phyloP scores from a whole-genome alignment of 1,284 basidiomycete genomes.

The Apiotrichum laibachii region DNA sequence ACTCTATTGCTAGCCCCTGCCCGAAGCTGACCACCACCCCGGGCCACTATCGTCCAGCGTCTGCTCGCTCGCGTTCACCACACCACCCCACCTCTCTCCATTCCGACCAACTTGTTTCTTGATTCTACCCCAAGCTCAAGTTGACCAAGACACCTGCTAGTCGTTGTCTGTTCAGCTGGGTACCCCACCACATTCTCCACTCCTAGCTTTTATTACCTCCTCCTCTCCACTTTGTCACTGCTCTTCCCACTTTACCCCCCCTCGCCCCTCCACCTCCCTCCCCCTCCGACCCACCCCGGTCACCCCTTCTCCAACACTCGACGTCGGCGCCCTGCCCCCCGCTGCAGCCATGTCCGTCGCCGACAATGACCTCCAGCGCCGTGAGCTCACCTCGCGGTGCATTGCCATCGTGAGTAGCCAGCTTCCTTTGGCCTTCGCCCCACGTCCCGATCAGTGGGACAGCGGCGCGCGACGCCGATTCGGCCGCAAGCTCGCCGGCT shows the following conservation, averaged over 20 bases:
- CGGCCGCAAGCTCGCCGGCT: too few species aligned
- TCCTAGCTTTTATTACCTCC: neutral
- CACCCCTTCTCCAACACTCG: slow-evolving; percentile 1
- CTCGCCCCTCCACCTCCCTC: slow-evolving; percentile 7
- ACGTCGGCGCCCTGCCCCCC: slow-evolving; percentile 14
- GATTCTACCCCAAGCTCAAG: slow-evolving; percentile 1
- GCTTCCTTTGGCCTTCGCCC: too few species aligned
- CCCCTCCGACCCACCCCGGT: slow-evolving; percentile 3
- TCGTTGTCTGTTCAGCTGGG: slow-evolving; percentile 1
- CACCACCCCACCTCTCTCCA: neutral
- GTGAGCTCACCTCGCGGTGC: slow-evolving; percentile 92
- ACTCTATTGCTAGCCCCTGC: too few species aligned
- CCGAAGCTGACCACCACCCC: too few species aligned
- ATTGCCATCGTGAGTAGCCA: slow-evolving; percentile 65
- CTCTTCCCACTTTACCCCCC: slow-evolving; percentile 1
- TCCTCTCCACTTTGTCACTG: neutral
- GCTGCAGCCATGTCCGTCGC: slow-evolving; percentile 27
- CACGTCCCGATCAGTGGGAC: too few species aligned
- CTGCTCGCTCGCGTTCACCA: neutral
- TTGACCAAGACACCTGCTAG: neutral
- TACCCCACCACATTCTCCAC: neutral
- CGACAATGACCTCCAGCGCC: slow-evolving; percentile 42
- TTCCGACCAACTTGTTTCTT: slow-evolving; percentile 1
- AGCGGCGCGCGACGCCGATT: too few species aligned
- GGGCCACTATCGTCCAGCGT: neutral